Evolutionary conservation across 148 eudicot genomes (phyloP), one percentile per base, ranked within the genome.

Genomic region (Heliamphora exappendiculata): DNA sequence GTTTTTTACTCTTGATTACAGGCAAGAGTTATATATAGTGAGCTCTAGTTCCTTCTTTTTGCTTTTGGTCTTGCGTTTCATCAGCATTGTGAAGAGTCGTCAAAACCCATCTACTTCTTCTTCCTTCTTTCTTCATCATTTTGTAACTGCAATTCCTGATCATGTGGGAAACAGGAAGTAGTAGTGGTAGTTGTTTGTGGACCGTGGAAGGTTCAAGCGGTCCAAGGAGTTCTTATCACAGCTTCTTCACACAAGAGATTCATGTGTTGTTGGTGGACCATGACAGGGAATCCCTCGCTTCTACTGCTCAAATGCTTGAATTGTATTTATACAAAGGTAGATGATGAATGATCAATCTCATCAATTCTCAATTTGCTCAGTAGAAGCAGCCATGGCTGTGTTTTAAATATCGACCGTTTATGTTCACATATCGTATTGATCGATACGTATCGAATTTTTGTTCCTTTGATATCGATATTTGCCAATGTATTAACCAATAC

Each of bases 201-300:
- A 49, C 39, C 57, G 17, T 70, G 24, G 74, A 54, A 12, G 74
- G 24, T 50, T 17, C 41, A 50, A 71, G 60, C 3, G 74, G 60
- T 50, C 16, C 12, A 20, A 54, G 55, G 37, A 24, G 22, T 10
- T 71, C 39, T 24, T 71, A 0, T 71, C 59, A 31, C 42, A 71
- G 11, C 59, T 28, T 71, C 59, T 28, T 71, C 42, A 20, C 74
- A 31, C 26, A 10, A 7, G 74, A 31, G 41, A 33, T 71, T 10
- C 74, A 20, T 71, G 74, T 71, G 59, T 31, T 71, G 59, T 50
- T 71, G 42, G 74, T 71, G 3, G 74, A 71, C 28, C 59, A 31
- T 4, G 60, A 71, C 2, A 50, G 31, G 60, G 37, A 71, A 6
- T 29, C 41, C 7, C 74, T 71, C 33, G 42, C 55, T 71, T 50